Conservation (phyloP, 306 rosid species). For the Cyclanthera cordifolia region DNA sequence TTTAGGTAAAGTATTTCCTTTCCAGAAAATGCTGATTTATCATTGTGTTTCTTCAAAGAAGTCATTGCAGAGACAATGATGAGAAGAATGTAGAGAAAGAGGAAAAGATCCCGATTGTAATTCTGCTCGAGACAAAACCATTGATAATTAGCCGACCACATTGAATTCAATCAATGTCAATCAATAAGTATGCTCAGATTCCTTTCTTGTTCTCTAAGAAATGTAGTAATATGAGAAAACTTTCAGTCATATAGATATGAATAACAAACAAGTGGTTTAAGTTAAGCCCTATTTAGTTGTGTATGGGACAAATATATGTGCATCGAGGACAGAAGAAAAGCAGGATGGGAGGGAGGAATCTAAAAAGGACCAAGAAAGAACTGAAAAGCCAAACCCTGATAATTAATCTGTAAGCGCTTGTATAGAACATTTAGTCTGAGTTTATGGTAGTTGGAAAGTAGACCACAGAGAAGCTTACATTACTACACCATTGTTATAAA, state of each 20-base stretch:
- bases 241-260: not conserved
- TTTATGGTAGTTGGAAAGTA: not conserved
- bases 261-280: not conserved
- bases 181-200: not conserved
- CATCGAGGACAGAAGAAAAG: not conserved
- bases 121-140: conserved; percentile 35
- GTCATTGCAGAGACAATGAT: conserved; percentile 85
- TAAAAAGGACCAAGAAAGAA: conserved; percentile 1
- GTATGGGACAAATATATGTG: not conserved
- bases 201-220: not conserved
- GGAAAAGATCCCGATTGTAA: conserved; percentile 86
- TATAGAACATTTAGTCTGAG: not conserved
- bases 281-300: not conserved
- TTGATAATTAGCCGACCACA: conserved; percentile 11
- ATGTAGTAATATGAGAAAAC: not conserved
- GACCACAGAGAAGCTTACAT: not conserved
- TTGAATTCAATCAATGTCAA: not conserved
- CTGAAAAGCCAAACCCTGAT: not conserved
- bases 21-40: conserved; percentile 67
- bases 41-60: conserved; percentile 83
- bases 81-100: conserved; percentile 80
- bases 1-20: conserved; percentile 78
- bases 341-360: conserved; percentile 5
- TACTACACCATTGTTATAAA: not conserved
- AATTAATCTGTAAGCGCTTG: not conserved